Conservation (phyloP, 768 basidiomycete genomes). For the Boletus coccyginus region DNA sequence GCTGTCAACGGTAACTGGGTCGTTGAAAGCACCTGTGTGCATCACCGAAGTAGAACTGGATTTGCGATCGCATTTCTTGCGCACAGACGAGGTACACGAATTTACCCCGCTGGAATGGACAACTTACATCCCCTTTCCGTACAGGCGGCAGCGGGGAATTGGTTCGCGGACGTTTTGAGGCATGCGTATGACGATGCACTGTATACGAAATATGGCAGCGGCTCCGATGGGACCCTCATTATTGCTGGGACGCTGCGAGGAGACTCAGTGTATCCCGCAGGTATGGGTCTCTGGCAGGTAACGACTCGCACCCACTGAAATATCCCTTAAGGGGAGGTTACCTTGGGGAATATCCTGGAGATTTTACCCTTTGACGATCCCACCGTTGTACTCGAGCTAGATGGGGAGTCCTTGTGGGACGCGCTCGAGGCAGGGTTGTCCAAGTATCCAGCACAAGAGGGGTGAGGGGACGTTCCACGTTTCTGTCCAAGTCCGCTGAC, state of each 20-base stretch:
- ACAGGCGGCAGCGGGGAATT: constrained; percentile 71
- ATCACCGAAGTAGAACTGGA: constrained; percentile 65
- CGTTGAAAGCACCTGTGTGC: constrained; percentile 76
- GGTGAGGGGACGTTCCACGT: constrained; percentile 43
- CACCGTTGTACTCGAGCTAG: constrained; percentile 74
- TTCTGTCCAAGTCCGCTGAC: not conserved
- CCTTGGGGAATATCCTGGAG: constrained; percentile 83
- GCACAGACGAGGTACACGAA: constrained; percentile 60
- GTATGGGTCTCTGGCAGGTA: constrained; percentile 33
- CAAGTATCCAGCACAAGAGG: constrained; percentile 90
- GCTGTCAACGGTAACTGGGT: constrained; percentile 63
- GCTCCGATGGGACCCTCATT: constrained; percentile 78
- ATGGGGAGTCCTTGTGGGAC: constrained; percentile 78
- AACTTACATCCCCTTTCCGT: not conserved
- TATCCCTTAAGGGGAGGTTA: constrained; percentile 55
- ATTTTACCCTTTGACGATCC: constrained; percentile 90
- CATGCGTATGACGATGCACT: constrained; percentile 79
- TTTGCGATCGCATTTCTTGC: constrained; percentile 69
- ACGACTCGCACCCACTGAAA: not conserved
- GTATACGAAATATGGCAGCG: constrained; percentile 54
- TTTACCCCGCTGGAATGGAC: not conserved
- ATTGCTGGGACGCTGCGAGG: constrained; percentile 84
- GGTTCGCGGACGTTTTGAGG: constrained; percentile 81
- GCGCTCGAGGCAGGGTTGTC: constrained; percentile 69
- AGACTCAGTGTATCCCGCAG: constrained; percentile 82